Evolutionary conservation across 345 rosid species (phyloP), one percentile per base, ranked within the genome.

Genomic region (Ailanthus altissimus): DNA sequence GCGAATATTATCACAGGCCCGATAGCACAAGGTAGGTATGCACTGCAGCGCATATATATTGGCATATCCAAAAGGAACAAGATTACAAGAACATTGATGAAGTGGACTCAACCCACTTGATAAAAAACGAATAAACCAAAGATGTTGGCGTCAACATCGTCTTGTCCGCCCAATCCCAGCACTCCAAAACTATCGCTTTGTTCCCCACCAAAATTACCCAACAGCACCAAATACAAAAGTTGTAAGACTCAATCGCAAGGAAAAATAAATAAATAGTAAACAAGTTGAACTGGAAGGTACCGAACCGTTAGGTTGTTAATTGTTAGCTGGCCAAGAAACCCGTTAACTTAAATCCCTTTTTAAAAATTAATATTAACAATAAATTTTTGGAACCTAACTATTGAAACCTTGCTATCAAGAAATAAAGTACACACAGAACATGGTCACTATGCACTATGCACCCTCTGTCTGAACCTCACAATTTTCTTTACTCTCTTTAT

Each of bases 101-200:
- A 71, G 47, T 12, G 63, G 77, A 72, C 53, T 72, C 15, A 26
- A 15, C 28, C 14, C 49, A 42, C 9, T 56, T 18, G 23, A 76
- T 77, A 75, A 46, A 67, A 63, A 67, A 65, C 13, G 26, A 73
- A 70, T 81, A 74, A 73, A 69, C 64, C 53, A 75, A 38, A 80
- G 76, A 83, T 80, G 83, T 32, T 43, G 32, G 43, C 43, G 75
- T 85, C 87, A 69, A 62, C 85, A 79, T 85, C 83, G 86, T 49
- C 80, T 51, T 77, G 86, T 85, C 86, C 83, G 80, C 71, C 85
- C 70, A 46, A 21, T 66, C 64, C 70, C 78, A 28, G 38, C 51
- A 58, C 14, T 59, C 57, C 38, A 36, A 51, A 9, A 3, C 7
- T 8, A 40, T 61, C 20, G 1, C 74, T 12, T 67, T 38, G 10